Percentiles rank a stretch among this genome's conserved stretches.
Evolutionary conservation across 1,284 basidiomycete genomes (phyloP).

Genomic region (Ceraceosorus guamensis): DNA sequence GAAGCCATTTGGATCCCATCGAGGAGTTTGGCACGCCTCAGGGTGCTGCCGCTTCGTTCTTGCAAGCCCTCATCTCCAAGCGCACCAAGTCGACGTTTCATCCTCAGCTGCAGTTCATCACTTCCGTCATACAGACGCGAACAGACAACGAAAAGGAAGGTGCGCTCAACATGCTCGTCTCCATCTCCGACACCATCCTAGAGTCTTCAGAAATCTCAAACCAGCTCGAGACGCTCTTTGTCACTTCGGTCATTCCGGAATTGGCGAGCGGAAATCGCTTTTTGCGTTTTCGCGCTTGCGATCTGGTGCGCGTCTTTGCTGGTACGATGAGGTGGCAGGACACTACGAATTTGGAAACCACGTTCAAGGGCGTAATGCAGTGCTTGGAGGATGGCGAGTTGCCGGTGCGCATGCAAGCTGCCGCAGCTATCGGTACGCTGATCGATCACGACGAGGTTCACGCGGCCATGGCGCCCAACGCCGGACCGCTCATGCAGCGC

Average conservation of each 20-base stretch:
- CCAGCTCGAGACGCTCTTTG: slow-evolving; percentile 40
- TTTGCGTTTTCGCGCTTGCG: slow-evolving; percentile 40
- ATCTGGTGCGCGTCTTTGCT: slow-evolving; percentile 38
- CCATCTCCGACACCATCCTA: slow-evolving; percentile 38
- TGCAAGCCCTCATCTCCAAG: slow-evolving; percentile 33
- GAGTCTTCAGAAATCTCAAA: slow-evolving; percentile 29
- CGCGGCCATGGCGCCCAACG: slow-evolving; percentile 65
- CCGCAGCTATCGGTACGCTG: slow-evolving; percentile 70
- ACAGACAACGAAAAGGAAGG: slow-evolving; percentile 42
- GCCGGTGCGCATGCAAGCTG: slow-evolving; percentile 76
- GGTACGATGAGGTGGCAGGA: slow-evolving; percentile 37
- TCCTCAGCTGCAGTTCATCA: slow-evolving; percentile 42
- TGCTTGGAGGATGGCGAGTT: slow-evolving; percentile 60
- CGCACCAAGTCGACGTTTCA: slow-evolving; percentile 40
- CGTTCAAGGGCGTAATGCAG: slow-evolving; percentile 42
- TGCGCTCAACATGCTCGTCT: slow-evolving; percentile 36
- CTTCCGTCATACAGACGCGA: slow-evolving; percentile 31
- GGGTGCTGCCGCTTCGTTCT: slow-evolving; percentile 27
- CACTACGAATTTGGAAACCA: slow-evolving; percentile 32
- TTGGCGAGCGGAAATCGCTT: slow-evolving; percentile 35
- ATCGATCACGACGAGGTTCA: slow-evolving; percentile 64
- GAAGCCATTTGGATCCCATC: slow-evolving; percentile 36
- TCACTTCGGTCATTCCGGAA: slow-evolving; percentile 41
- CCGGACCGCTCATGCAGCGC: slow-evolving; percentile 82
- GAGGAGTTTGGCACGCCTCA: slow-evolving; percentile 35